Evolutionary conservation across 352 stramenopile genomes (phyloP), one percentile per base, ranked within the genome.

Genomic region (Globisporangium echinulatum): DNA sequence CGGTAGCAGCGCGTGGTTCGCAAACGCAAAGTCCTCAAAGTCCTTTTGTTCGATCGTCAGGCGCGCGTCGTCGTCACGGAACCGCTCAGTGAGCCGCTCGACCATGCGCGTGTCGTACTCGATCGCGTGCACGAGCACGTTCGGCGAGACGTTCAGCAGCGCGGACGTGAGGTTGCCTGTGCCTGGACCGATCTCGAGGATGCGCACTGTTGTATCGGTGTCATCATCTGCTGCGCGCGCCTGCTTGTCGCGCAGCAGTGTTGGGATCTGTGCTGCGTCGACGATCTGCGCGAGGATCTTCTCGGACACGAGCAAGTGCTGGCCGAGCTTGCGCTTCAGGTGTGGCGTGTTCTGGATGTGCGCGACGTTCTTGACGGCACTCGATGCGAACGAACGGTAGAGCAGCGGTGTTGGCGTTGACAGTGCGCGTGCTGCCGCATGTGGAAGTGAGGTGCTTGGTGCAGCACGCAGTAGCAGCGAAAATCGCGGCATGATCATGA

Each of bases 131-230:
- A 92, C 74, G 15, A 77, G 69, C 37, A 94, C 66, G 2, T 67
- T 64, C 1, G 77, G 68, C 7, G 70, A 67, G 11, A 72, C 52
- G 38, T 71, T 60, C 42, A 96, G 70, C 58, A 96, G 56, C 37
- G 80, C 72, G n/a, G 85, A 83, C 62, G 86, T 96, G 48, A 96
- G 70, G 56, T 96, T 96, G 53, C 86, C 86, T 7, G 84, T 96
- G 14, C 86, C 86, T 0, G 86, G 85, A 11, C 86, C 86, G 54
- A 96, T 88, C 64, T 96, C 86, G 33, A 96, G 74, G 42, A 96
- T 76, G n/a, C 71, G 77, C 47, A 87, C 59, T 15, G 56, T 47
- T 1, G 55, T 11, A 7, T 59, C 13, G 14, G 14, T 38, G 15
- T 44, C 40, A n/a, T 4, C 59, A 42, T 36, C 56, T 11, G 37